Base-by-base conservation (phyloP, 768 basidiomycete species). In the Erythrobasidium yunnanense region DNA sequence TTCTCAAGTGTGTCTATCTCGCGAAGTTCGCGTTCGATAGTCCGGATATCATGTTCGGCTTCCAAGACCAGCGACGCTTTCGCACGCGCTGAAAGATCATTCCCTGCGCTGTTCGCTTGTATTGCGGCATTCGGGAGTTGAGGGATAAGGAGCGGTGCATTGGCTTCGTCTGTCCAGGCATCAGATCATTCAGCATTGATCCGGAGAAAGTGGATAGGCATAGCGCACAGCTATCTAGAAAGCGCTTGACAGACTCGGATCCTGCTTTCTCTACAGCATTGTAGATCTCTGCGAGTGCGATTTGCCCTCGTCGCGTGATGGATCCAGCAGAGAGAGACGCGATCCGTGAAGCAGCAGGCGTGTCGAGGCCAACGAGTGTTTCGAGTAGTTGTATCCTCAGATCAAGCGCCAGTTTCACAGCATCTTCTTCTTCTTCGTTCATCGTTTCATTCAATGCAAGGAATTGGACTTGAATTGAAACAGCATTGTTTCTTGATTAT, bases 381-480 rank as follows among this genome's bases (percentile, higher is more conserved):
- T 72, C 72, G 66, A 72, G 69, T 57, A 71, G 68, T 25, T 69
- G 55, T 22, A 72, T 45, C 27, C 72, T 70, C 11, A 72, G 70
- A 46, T 67, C 66, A 34, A 71, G 55, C 0, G 72, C 62, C n/a
- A 70, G n/a, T n/a, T n/a, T 66, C 0, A 27, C 2, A 51, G 47
- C 49, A 23, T 27, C 29, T 29, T 35, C 51, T n/a, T 11, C 38
- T 42, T 42, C 38, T 42, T 11, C 38, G n/a, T n/a, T 42, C 11
- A n/a, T 11, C n/a, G 11, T n/a, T 42, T 42, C 11, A 11, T n/a
- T 42, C 11, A n/a, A 42, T 11, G 38, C 38, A 11, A 42, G 11
- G 38, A 42, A 11, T 42, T 11, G 11, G 11, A 42, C 38, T n/a
- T 42, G 38, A n/a, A 11, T 42, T 11, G 11, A 11, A n/a, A 42